Conservation (phyloP, 352 stramenopile species). For the Pythium monospermum region DNA sequence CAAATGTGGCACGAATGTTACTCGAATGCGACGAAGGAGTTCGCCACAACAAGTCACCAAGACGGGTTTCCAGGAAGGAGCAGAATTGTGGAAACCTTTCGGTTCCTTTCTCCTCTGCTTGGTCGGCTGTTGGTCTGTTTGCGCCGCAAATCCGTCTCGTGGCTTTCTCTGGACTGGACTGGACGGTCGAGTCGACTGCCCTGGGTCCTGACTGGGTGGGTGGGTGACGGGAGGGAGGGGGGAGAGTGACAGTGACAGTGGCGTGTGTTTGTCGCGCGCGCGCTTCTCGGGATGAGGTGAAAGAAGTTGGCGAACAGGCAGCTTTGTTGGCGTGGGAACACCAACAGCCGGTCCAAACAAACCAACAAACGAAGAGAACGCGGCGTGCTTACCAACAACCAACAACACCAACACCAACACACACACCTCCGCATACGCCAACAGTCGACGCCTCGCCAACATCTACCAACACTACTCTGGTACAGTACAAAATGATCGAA, state of each 20-base stretch:
- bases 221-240: slow-evolving; percentile 15
- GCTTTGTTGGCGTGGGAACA: slow-evolving; percentile 13
- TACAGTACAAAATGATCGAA: neutral
- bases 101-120: too few relatives aligned
- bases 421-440: too few relatives aligned
- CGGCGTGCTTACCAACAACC: neutral
- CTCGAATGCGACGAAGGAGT: too few relatives aligned
- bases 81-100: too few relatives aligned
- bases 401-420: slow-evolving; percentile 2
- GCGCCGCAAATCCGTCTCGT: too few relatives aligned
- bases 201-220: neutral
- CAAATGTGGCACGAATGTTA: slow-evolving; percentile 22
- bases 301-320: neutral
- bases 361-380: slow-evolving; percentile 18
- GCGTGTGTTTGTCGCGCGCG: slow-evolving; percentile 20
- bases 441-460: too few relatives aligned
- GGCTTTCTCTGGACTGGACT: slow-evolving; percentile 11
- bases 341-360: slow-evolving; percentile 26
- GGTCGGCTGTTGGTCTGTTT: too few relatives aligned
- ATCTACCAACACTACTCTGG: neutral
- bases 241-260: slow-evolving; percentile 20
- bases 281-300: slow-evolving; percentile 21
- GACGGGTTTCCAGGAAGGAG: too few relatives aligned
- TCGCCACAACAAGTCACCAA: too few relatives aligned
- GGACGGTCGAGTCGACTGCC: slow-evolving; percentile 1